Evolutionary conservation across 345 rosid genomes (phyloP), one percentile per base, ranked within the genome.

Genomic region (Corchorus olitorius): DNA sequence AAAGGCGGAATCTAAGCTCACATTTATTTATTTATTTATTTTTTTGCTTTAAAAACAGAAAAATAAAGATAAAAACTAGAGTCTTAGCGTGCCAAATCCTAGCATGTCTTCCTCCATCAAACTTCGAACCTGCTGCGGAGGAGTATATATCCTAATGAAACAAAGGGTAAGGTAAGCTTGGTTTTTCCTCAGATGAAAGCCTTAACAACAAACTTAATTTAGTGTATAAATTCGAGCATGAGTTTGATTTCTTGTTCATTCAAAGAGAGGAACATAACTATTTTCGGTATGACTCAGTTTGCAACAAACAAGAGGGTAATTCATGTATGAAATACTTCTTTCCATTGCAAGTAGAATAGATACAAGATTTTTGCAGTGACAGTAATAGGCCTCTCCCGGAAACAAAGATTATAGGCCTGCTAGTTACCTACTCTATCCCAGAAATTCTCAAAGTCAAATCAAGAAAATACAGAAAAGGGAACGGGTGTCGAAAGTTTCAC

Each of bases 401-500:
- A 48, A 48, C 27, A 0, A 48, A 68, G 13, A 14, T 35, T 22
- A 37, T 6, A 16, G 6, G 68, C 46, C 67, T 14, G 67, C 67
- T 35, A 63, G 66, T 63, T 63, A 0, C 35, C 35, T 0, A 58
- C 11, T 45, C 52, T 43, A 52, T 45, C 37, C 55, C 54, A 17
- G 46, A 50, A 50, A 50, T 60, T 50, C 55, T 5, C 52, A 72
- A 72, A 52, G 63, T 70, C 34, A 27, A 71, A 71, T 11, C 12
- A 73, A 14, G 27, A 12, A 43, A 43, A 41, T 56, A 6, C 52
- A 7, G 45, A 35, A 2, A 54, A 5, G n/a, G 50, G 6, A 56
- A 56, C n/a, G 4, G n/a, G 61, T 56, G 10, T n/a, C 16, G 2
- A 56, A 41, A 43, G 37, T 2, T 22, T 22, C 53, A 58, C 22